Conservation (phyloP, 2,329 filamentous ascomycete species). For the Fusarium hostae region DNA sequence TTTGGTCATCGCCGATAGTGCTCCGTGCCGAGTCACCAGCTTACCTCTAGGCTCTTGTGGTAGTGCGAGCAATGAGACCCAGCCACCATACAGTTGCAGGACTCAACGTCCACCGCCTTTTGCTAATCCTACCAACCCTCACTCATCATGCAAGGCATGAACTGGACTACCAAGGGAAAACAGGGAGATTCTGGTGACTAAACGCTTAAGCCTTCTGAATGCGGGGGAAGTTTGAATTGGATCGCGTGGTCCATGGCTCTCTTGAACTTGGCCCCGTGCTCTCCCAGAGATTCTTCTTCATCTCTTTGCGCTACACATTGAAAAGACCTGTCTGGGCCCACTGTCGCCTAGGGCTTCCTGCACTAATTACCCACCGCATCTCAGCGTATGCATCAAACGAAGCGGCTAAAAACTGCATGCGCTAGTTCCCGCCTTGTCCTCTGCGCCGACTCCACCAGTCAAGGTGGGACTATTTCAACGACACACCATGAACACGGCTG, state of each 20-base stretch:
- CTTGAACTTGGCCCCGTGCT: constrained; percentile 18
- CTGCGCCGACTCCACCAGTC: constrained; percentile 25
- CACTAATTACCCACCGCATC: constrained; percentile 17
- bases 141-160: constrained; percentile 4
- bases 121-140: constrained; percentile 16
- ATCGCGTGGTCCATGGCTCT: constrained; percentile 18
- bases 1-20: constrained; percentile 29
- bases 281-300: constrained; percentile 12
- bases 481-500: constrained; percentile 45
- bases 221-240: constrained; percentile 11
- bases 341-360: constrained; percentile 8
- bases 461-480: constrained; percentile 44
- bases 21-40: constrained; percentile 30
- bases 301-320: constrained; percentile 17
- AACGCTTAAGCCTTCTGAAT: neutral
- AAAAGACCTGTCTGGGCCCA: constrained; percentile 27
- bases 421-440: constrained; percentile 47
- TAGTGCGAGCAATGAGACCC: constrained; percentile 22
- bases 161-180: neutral
- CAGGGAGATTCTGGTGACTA: neutral
- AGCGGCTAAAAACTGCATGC: constrained; percentile 40
- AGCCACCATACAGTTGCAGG: constrained; percentile 7
- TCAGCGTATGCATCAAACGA: constrained; percentile 47
- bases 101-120: constrained; percentile 36
- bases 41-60: constrained; percentile 13